Percentiles rank a stretch among this genome's conserved stretches.
Conservation (phyloP, 2,329 filamentous ascomycete species). For the Aspergillus quadrilineatus region DNA sequence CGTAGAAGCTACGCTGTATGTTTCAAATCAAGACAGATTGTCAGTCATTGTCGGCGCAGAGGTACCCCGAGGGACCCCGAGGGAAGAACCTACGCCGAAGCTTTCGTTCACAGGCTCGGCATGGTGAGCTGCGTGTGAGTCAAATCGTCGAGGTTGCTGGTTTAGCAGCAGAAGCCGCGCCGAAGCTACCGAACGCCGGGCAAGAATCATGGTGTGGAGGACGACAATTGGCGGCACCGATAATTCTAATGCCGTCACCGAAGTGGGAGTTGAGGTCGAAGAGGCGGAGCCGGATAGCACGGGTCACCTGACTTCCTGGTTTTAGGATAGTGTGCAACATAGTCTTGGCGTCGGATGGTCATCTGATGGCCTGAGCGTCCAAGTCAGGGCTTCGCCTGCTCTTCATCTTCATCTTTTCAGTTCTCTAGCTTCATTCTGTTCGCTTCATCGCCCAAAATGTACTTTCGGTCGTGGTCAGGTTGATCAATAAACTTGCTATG, state of each 20-base stretch:
- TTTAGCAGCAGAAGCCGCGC: slow-evolving; percentile 40
- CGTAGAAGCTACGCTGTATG: slow-evolving; percentile 49
- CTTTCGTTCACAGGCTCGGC: slow-evolving; percentile 47
- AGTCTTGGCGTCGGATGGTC: slow-evolving; percentile 3
- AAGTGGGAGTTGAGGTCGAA: slow-evolving; percentile 23
- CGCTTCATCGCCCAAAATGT: slow-evolving; percentile 7
- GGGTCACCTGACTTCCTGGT: slow-evolving; percentile 17
- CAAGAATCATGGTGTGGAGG: slow-evolving; percentile 41
- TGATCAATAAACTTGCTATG: not conserved
- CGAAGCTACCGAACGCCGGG: slow-evolving; percentile 41
- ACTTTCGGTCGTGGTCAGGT: slow-evolving; percentile 6
- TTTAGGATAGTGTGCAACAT: slow-evolving; percentile 15
- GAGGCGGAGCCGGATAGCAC: slow-evolving; percentile 15
- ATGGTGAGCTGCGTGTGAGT: slow-evolving; percentile 43
- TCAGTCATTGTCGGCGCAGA: slow-evolving; percentile 21
- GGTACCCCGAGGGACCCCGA: slow-evolving; percentile 3
- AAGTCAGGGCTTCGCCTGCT: slow-evolving; percentile 1
- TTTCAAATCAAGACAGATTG: slow-evolving; percentile 10
- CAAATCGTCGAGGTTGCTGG: slow-evolving; percentile 46
- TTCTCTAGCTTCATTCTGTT: not conserved
- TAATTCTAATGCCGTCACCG: slow-evolving; percentile 31
- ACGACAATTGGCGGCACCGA: slow-evolving; percentile 32
- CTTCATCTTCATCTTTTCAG: not conserved
- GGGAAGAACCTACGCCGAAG: slow-evolving; percentile 44
- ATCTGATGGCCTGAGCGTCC: not conserved